Percentiles rank a stretch among this genome's conserved stretches.
Evolutionary conservation across 768 basidiomycete genomes (phyloP).

Genomic region (Boletus sp.): DNA sequence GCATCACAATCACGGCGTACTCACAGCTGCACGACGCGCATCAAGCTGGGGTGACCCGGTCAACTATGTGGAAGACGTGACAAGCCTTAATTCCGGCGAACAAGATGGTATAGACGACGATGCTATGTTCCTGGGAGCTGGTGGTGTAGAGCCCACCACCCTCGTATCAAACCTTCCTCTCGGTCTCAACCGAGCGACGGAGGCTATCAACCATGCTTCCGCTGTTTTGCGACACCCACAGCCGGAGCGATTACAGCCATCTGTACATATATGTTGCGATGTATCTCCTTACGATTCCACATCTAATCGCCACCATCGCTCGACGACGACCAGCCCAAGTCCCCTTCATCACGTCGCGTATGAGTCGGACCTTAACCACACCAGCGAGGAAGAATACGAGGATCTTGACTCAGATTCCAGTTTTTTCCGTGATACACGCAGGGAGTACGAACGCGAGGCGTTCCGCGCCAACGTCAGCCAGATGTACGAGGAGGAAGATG

Average conservation of each 20-base stretch:
- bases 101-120: conserved; percentile 49
- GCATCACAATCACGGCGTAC: conserved; percentile 26
- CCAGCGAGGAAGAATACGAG: conserved; percentile 33
- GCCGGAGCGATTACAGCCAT: conserved; percentile 28
- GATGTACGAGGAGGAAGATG: conserved; percentile 32
- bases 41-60: conserved; percentile 62
- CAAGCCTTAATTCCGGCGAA: conserved; percentile 45
- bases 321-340: conserved; percentile 38
- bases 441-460: conserved; percentile 22
- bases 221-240: conserved; percentile 29
- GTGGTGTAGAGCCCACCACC: conserved; percentile 38
- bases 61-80: conserved; percentile 41
- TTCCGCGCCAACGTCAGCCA: conserved; percentile 34
- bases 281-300: conserved; percentile 21
- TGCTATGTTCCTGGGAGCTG: conserved; percentile 53
- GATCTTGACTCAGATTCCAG: conserved; percentile 34
- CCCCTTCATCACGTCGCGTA: conserved; percentile 37
- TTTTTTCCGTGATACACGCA: conserved; percentile 32
- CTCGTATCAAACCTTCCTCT: conserved; percentile 36
- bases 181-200: conserved; percentile 28
- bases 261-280: conserved; percentile 26
- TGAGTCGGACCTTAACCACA: conserved; percentile 30
- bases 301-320: conserved; percentile 27
- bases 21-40: conserved; percentile 53
- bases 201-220: conserved; percentile 19